Evolutionary conservation across 1,139 yeast genomes (phyloP), one percentile per base, ranked within the genome.

Genomic region (Hanseniaspora uvarum): DNA sequence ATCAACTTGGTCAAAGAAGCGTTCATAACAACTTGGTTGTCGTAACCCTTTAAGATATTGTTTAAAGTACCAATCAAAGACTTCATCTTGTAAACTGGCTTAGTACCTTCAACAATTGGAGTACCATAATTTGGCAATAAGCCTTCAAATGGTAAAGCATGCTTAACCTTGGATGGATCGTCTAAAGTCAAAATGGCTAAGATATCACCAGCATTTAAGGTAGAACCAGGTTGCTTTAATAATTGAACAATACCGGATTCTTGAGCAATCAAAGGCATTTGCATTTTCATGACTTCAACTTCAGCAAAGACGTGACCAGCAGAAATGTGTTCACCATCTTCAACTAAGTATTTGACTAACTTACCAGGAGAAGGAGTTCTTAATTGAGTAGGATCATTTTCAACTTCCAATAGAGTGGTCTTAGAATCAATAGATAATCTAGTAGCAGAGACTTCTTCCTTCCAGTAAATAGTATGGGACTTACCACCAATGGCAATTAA

Each of bases 281-380:
- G 84, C 97, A 89, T 89, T 72, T 92, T 92, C 99, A 92, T 92
- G 61, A 92, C 98, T 73, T 92, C 99, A 56, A 92, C 96, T 72
- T 92, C 98, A 46, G 98, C 98, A 65, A 80, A 94, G 46, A 96
- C 81, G 72, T 92, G 95, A 58, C 98, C 98, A 58, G 94, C 82
- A 58, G 72, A 72, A 62, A 92, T 80, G 64, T 89, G 97, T 60
- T 92, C 98, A 61, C 98, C 98, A 63, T 85, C 85, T 66, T 92
- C 97, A 58, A 92, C 95, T 63, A 92, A 76, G 70, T 81, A 94
- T 68, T 87, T 87, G 57, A 89, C 95, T 62, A 92, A 78, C 72
- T 94, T 92, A 76, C 99, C 99, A 54, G 98, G 99, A 45, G 97
- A 89, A 46, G 98, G 98, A 47, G 98, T 87, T 73, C 97, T 83